These are phyloP conservation scores for Podaxis sp. DNA, from an alignment of 768 basidiomycete genomes.

Conservation along the genomic window DNA sequence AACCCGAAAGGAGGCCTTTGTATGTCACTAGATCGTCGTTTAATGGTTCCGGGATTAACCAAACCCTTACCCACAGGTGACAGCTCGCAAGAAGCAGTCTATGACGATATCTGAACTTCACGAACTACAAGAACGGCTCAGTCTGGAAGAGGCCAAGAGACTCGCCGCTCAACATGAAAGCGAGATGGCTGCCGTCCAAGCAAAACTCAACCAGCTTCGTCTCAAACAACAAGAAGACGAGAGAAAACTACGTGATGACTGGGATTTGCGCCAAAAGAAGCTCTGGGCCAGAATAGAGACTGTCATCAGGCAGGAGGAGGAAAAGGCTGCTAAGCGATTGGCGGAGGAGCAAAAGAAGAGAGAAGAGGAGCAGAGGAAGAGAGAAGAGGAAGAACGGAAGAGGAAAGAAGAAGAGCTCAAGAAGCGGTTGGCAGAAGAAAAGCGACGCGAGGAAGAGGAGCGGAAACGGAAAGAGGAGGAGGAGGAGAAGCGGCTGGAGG, in stretches of 20 bases:
- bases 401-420: slow-evolving; percentile 42
- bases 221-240: slow-evolving; percentile 48
- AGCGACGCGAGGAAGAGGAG: slow-evolving; percentile 41
- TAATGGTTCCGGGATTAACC: neutral
- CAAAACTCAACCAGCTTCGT: slow-evolving; percentile 40
- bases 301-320: slow-evolving; percentile 64
- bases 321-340: slow-evolving; percentile 47
- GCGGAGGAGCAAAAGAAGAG: slow-evolving; percentile 58
- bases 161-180: slow-evolving; percentile 42
- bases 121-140: slow-evolving; percentile 47
- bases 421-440: slow-evolving; percentile 48
- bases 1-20: slow-evolving; percentile 51
- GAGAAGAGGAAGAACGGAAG: slow-evolving; percentile 45
- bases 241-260: slow-evolving; percentile 39
- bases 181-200: slow-evolving; percentile 54
- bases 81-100: slow-evolving; percentile 43
- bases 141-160: slow-evolving; percentile 30
- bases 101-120: slow-evolving; percentile 32
- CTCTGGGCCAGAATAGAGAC: slow-evolving; percentile 61
- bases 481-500: slow-evolving; percentile 36
- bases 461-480: slow-evolving; percentile 43
- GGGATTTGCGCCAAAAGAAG: slow-evolving; percentile 53
- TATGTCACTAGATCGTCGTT: slow-evolving; percentile 27
- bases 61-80: slow-evolving; percentile 31
- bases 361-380: slow-evolving; percentile 57